Conservation (phyloP, 306 rosid genomes). For the Malus domestica region ASM211411v1 NC_041799.1:42321001-42321500, state of each 20-base stretch:
- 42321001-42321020: slow-evolving; percentile 76
- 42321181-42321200: not conserved
- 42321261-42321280: not conserved
- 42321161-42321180: too few relatives aligned
- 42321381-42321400: too few relatives aligned
- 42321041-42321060: slow-evolving; percentile 90
- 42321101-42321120: slow-evolving; percentile 67
- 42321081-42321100: slow-evolving; percentile 99
- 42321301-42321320: not conserved
- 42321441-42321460: too few relatives aligned
- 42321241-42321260: not conserved
- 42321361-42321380: too few relatives aligned
- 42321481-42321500: not conserved
- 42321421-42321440: too few relatives aligned
- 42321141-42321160: too few relatives aligned
- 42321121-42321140: not conserved
- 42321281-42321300: not conserved
- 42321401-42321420: too few relatives aligned
- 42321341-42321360: not conserved
- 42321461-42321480: too few relatives aligned
- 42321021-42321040: slow-evolving; percentile 79
- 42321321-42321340: not conserved
- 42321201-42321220: not conserved
- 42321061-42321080: slow-evolving; percentile 88
- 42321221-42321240: not conserved